Evolutionary conservation across 192 early-diverging fungal genomes (phyloP).

Genomic region (Backusella westeae): DNA sequence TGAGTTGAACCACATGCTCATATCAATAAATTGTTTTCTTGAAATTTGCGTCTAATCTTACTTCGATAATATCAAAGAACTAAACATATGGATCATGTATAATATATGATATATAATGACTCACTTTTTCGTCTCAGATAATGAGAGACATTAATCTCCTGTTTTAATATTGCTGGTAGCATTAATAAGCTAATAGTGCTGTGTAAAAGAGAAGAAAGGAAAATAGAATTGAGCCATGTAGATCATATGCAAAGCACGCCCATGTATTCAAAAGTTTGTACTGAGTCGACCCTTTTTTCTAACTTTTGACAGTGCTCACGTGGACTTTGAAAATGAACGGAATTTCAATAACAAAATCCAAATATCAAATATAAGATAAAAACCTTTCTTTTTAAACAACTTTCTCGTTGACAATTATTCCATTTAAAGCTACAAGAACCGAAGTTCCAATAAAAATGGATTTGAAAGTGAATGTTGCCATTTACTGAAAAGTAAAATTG

Average conservation of each 20-base stretch:
- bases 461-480: no score
- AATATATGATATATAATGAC: background rate
- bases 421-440: background rate
- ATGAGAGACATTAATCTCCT: background rate
- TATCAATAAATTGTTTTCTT: no score
- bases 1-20: background rate
- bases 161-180: background rate
- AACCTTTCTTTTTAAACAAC: background rate
- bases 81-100: no score
- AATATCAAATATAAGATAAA: background rate
- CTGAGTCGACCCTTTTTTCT: background rate
- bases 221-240: background rate
- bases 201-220: background rate
- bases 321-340: background rate
- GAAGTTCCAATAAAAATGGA: background rate
- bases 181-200: background rate
- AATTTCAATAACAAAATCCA: background rate
- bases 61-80: no score
- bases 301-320: background rate
- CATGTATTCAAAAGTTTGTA: background rate
- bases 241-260: background rate
- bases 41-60: no score
- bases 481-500: background rate
- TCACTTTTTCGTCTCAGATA: background rate
- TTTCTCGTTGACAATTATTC: background rate